Evolutionary conservation across 495 filamentous ascomycete genomes (phyloP).

Genomic region (Tricharina praecox): DNA sequence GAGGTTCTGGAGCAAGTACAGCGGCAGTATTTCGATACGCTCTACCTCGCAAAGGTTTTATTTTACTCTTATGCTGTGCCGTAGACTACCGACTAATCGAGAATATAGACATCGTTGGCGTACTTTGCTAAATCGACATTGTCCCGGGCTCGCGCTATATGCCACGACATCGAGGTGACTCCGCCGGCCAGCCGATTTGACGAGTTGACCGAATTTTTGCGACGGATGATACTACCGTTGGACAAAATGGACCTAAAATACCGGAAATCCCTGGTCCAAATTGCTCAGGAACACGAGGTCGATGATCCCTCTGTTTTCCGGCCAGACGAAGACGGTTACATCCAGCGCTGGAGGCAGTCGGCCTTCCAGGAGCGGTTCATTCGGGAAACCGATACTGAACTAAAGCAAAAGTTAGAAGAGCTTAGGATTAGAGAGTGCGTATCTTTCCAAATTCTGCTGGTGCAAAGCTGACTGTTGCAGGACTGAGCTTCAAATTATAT

Average conservation of each 20-base stretch:
- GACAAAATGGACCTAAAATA: constrained; percentile 79
- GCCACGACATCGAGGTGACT: constrained; percentile 42
- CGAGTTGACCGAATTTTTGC: constrained; percentile 50
- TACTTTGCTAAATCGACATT: constrained; percentile 96
- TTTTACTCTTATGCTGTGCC: background rate
- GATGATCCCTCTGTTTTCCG: constrained; percentile 27
- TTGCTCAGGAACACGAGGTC: constrained; percentile 47
- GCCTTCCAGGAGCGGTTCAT: constrained; percentile 24
- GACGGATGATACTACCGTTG: constrained; percentile 51
- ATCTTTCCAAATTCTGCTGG: background rate
- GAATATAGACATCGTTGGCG: constrained; percentile 57
- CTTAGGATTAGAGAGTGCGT: constrained; percentile 29
- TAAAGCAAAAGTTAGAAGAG: constrained; percentile 23
- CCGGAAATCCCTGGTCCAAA: constrained; percentile 50
- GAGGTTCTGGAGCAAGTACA: constrained; percentile 51
- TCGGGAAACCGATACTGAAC: constrained; percentile 10
- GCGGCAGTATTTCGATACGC: constrained; percentile 64
- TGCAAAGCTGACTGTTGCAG: constrained; percentile 27
- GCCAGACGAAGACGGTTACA: constrained; percentile 45
- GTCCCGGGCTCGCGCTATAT: constrained; percentile 64
- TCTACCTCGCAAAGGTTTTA: constrained; percentile 75
- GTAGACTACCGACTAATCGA: background rate
- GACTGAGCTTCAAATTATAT: constrained; percentile 76
- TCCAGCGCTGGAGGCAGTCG: constrained; percentile 63
- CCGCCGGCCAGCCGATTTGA: constrained; percentile 13